Percentiles rank a stretch among this genome's conserved stretches.
Conservation (phyloP, 345 rosid genomes). For the Corchorus olitorius region DNA sequence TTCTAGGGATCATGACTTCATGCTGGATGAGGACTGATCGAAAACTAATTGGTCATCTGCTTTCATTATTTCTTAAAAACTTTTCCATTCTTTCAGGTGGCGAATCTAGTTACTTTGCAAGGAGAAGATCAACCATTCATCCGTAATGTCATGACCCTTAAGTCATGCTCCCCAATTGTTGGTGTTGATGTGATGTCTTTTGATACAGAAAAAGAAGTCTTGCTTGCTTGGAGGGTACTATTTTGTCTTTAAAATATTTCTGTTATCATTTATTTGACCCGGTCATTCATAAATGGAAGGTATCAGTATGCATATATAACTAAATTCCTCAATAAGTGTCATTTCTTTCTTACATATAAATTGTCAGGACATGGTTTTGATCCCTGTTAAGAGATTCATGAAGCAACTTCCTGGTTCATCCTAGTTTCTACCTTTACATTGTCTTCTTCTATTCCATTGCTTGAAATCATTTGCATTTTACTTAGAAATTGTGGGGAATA, state of each 20-base stretch:
- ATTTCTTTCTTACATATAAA: background rate
- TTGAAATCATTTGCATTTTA: background rate
- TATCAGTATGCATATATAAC: background rate
- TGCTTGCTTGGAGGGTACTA: conserved; percentile 96
- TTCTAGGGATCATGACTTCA: background rate
- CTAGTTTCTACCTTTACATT: background rate
- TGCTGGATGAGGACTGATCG: background rate
- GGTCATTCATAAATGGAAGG: background rate
- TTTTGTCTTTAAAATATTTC: conserved; percentile 22
- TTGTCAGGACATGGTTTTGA: background rate
- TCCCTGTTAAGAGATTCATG: background rate
- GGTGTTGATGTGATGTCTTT: conserved; percentile 96
- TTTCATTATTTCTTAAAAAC: conserved; percentile 24
- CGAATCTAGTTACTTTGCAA: conserved; percentile 90
- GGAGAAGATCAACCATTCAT: conserved; percentile 88
- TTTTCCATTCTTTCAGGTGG: conserved; percentile 56
- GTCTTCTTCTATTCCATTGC: background rate
- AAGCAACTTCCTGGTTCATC: background rate
- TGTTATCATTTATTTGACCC: conserved; percentile 2
- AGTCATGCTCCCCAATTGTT: conserved; percentile 88
- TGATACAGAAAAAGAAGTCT: conserved; percentile 83
- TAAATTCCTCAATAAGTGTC: background rate
- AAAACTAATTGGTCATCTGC: conserved; percentile 8
- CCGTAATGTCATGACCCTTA: conserved; percentile 95
- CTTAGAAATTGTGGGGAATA: background rate